A percentile compares a stretch with the other conserved stretches of the same genome.
These are phyloP conservation scores for Mayamaea pseudoterrestris DNA, from an alignment of 108 stramenopile species.

Conservation along the genomic window DNA sequence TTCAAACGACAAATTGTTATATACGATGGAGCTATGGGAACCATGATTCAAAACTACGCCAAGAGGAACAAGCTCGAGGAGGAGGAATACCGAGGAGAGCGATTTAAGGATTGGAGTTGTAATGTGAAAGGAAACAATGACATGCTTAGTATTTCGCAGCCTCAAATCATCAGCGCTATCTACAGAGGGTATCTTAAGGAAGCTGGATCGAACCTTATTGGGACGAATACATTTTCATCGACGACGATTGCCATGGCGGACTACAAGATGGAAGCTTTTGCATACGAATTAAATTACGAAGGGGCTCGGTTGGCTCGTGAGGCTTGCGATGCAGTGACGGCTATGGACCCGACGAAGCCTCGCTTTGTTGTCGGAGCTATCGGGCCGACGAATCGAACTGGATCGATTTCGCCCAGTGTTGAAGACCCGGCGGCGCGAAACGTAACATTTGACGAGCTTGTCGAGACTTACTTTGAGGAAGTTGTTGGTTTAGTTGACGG, in stretches of 20 bases:
- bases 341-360: slow-evolving; percentile 86
- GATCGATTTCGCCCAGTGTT: slow-evolving; percentile 91
- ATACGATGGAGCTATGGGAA: slow-evolving; percentile 99
- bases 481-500: slow-evolving; percentile 92
- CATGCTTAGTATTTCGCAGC: slow-evolving; percentile 92
- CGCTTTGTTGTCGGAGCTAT: slow-evolving; percentile 96
- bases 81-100: slow-evolving; percentile 93
- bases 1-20: slow-evolving; percentile 82
- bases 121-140: slow-evolving; percentile 98
- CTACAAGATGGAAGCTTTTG: slow-evolving; percentile 93
- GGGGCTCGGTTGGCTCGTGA: slow-evolving; percentile 89
- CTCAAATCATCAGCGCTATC: slow-evolving; percentile 89
- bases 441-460: slow-evolving; percentile 97
- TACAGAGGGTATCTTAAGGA: slow-evolving; percentile 87
- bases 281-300: slow-evolving; percentile 93
- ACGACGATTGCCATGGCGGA: slow-evolving; percentile 98
- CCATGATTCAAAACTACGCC: slow-evolving; percentile 98
- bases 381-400: slow-evolving; percentile 97
- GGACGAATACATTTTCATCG: slow-evolving; percentile 96
- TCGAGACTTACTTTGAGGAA: slow-evolving; percentile 93
- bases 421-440: slow-evolving; percentile 91
- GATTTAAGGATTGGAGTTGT: slow-evolving; percentile 86
- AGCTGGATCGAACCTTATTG: slow-evolving; percentile 90
- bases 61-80: slow-evolving; percentile 89
- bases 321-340: slow-evolving; percentile 93